A percentile compares a stretch with the other conserved stretches of the same genome.
Conservation (phyloP, 108 stramenopile genomes). For the Mediolabrus comicus region DNA sequence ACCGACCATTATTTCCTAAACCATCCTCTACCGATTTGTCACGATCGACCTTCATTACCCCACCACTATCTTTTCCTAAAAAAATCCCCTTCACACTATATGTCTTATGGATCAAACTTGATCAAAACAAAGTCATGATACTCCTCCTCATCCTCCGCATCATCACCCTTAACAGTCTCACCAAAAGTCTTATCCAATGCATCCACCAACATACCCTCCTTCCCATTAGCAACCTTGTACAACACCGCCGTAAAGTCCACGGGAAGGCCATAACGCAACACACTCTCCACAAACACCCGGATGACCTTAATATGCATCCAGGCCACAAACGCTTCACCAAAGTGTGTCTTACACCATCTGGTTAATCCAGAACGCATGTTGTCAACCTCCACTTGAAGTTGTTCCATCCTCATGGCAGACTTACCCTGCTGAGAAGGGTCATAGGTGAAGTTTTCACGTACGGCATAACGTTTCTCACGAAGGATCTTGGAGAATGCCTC, state of each 20-base stretch:
- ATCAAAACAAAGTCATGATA: constrained; percentile 90
- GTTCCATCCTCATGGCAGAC: constrained; percentile 74
- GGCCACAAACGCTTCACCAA: constrained; percentile 93
- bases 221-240: constrained; percentile 79
- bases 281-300: constrained; percentile 95
- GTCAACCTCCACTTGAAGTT: constrained; percentile 86
- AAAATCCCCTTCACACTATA: neutral
- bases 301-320: constrained; percentile 99
- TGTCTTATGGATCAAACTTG: constrained; percentile 81
- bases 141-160: constrained; percentile 57
- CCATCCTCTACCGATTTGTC: neutral
- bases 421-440: constrained; percentile 82
- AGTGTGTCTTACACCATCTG: constrained; percentile 98
- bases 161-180: constrained; percentile 24
- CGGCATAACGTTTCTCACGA: constrained; percentile 89
- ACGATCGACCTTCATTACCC: neutral
- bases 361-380: constrained; percentile 85
- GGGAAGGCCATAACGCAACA: constrained; percentile 95
- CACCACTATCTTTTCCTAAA: neutral
- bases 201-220: constrained; percentile 62
- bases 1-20: neutral
- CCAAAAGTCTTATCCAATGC: constrained; percentile 83
- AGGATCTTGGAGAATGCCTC: constrained; percentile 83
- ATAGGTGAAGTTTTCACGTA: constrained; percentile 83
- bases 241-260: constrained; percentile 92